These are phyloP conservation scores for Alloteropsis semialata DNA, from an alignment of 176 grass and related monocot genomes.

Conservation along the genomic window DNA sequence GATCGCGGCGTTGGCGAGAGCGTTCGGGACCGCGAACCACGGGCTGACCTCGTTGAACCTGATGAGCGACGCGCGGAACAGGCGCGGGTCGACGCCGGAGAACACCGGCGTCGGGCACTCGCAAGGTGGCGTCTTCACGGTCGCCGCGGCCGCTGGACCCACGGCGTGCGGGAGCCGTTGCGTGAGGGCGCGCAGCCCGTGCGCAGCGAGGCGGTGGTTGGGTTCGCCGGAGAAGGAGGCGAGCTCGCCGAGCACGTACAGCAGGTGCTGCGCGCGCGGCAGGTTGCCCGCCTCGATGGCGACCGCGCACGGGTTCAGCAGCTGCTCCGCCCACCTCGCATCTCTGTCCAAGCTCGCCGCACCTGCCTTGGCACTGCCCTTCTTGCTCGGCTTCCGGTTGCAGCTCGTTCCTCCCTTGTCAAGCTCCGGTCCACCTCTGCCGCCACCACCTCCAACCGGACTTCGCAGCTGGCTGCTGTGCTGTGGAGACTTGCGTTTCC, in stretches of 20 bases:
- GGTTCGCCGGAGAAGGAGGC: constrained; percentile 67
- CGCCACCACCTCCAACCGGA: background rate
- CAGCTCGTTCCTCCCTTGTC: background rate
- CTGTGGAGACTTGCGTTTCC: constrained; percentile 7
- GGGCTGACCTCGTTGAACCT: constrained; percentile 91
- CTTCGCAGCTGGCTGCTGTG: background rate
- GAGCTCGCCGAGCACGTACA: constrained; percentile 83
- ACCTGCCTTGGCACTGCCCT: constrained; percentile 35
- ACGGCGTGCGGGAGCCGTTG: constrained; percentile 21
- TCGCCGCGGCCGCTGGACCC: constrained; percentile 8
- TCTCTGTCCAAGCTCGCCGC: constrained; percentile 38
- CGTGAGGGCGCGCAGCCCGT: constrained; percentile 64
- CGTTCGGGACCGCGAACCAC: constrained; percentile 86
- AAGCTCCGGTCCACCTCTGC: background rate
- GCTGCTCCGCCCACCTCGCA: constrained; percentile 88
- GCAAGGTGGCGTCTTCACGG: background rate
- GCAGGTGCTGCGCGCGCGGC: constrained; percentile 70
- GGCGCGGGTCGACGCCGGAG: constrained; percentile 39
- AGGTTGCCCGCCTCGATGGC: constrained; percentile 71
- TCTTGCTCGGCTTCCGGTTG: constrained; percentile 25
- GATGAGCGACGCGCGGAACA: constrained; percentile 78
- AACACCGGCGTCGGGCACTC: constrained; percentile 41
- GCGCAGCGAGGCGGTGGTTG: constrained; percentile 78
- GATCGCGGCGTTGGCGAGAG: constrained; percentile 80
- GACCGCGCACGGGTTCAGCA: constrained; percentile 70